phyloP scores from a whole-genome alignment of 805 yeast species.

The Yamadazyma insecticola region DNA sequence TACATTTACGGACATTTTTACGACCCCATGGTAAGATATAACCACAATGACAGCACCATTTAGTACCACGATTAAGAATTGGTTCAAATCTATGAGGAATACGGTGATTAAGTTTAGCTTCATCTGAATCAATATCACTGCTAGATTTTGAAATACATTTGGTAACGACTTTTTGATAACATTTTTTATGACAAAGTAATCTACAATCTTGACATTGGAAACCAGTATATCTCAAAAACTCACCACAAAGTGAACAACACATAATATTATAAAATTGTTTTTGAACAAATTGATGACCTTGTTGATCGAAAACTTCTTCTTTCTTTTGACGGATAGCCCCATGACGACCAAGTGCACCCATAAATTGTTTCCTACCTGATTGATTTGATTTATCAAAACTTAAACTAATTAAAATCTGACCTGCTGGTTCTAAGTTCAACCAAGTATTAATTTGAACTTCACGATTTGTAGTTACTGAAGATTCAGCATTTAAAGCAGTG shows the following conservation, averaged over 20 bases:
- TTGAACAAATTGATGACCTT: slow-evolving; percentile 95
- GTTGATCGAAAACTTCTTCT: slow-evolving; percentile 86
- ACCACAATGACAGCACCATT: slow-evolving; percentile 99
- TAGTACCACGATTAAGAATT: slow-evolving; percentile 88
- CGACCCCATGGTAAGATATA: slow-evolving; percentile 92
- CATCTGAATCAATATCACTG: slow-evolving; percentile 61
- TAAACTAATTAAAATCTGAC: slow-evolving; percentile 74
- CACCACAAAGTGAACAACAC: slow-evolving; percentile 98
- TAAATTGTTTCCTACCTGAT: slow-evolving; percentile 31
- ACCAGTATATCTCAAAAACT: slow-evolving; percentile 83
- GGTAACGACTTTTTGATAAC: slow-evolving; percentile 75
- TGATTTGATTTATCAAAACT: slow-evolving; percentile 66
- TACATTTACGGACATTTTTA: slow-evolving; percentile 87
- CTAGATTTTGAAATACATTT: slow-evolving; percentile 78
- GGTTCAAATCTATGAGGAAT: slow-evolving; percentile 96
- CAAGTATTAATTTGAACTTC: slow-evolving; percentile 62
- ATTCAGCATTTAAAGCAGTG: background rate
- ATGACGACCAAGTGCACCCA: slow-evolving; percentile 67
- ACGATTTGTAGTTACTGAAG: slow-evolving; percentile 5
- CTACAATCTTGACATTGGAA: slow-evolving; percentile 83
- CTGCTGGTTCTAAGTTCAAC: slow-evolving; percentile 92
- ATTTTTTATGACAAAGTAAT: slow-evolving; percentile 74
- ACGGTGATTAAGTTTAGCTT: slow-evolving; percentile 83
- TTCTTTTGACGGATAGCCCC: slow-evolving; percentile 96
- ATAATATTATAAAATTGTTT: slow-evolving; percentile 93